These are phyloP conservation scores for Bjerkandera adusta DNA, from an alignment of 1,284 basidiomycete genomes.

Conservation along the genomic window DNA sequence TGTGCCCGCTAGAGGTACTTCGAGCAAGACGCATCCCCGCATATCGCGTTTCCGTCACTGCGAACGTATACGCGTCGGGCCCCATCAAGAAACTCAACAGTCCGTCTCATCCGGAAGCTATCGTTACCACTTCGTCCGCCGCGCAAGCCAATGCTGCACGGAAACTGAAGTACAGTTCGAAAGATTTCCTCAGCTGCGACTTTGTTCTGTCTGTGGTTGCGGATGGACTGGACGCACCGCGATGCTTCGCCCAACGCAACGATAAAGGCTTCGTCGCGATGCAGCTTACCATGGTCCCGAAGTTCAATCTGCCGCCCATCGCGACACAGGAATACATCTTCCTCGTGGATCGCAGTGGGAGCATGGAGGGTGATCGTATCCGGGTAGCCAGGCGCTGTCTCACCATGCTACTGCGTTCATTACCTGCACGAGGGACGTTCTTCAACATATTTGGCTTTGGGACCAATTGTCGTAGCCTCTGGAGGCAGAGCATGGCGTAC, in stretches of 20 bases:
- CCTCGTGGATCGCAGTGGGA: slow-evolving; percentile 44
- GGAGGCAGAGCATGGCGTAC: slow-evolving; percentile 35
- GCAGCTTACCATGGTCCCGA: slow-evolving; percentile 51
- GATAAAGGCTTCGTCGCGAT: slow-evolving; percentile 26
- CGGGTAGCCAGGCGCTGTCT: slow-evolving; percentile 39
- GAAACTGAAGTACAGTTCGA: not conserved
- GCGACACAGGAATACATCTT: slow-evolving; percentile 44
- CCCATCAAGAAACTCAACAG: slow-evolving; percentile 12
- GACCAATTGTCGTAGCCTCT: slow-evolving; percentile 27
- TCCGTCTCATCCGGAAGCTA: slow-evolving; percentile 11
- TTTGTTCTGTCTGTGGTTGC: slow-evolving; percentile 13
- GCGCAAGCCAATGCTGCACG: not conserved
- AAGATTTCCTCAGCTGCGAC: slow-evolving; percentile 11
- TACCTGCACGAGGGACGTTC: slow-evolving; percentile 34
- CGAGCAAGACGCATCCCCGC: slow-evolving; percentile 20
- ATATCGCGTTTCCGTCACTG: slow-evolving; percentile 10
- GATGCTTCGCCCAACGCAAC: slow-evolving; percentile 51
- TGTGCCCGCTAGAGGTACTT: slow-evolving; percentile 33
- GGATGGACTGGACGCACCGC: slow-evolving; percentile 44
- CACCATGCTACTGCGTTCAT: slow-evolving; percentile 35
- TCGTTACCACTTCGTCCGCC: not conserved
- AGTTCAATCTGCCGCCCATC: slow-evolving; percentile 38
- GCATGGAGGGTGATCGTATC: slow-evolving; percentile 39
- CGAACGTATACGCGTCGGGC: slow-evolving; percentile 12
- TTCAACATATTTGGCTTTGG: slow-evolving; percentile 57